Base-by-base conservation (phyloP, 225 moss, liverwort and hornwort genomes). In the Lunularia cruciata region DNA sequence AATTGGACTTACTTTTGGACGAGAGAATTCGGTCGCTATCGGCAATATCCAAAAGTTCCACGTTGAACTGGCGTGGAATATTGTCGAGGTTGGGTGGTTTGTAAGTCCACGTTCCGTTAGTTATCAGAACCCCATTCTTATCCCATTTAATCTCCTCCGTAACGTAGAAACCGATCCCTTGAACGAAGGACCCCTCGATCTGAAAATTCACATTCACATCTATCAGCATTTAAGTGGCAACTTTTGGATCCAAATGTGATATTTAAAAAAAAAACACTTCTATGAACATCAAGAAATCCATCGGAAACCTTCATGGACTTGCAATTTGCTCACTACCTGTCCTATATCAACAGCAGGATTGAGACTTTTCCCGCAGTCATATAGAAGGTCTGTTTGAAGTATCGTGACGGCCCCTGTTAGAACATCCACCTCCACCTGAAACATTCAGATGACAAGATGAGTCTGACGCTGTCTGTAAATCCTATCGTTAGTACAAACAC, bases 281-380 rank as follows among this genome's bases (percentile, higher is more conserved):
- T n/a, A n/a, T n/a, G n/a, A n/a, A n/a, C n/a, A n/a, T n/a, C n/a
- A n/a, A n/a, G n/a, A n/a, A n/a, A 26, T 62, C 3, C 14, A 39
- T 6, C 4, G 26, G 37, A 8, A 11, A 26, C 38, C 6, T 0
- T 11, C n/a, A n/a, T 22, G 8, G 37, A 40, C 40, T 36, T 62
- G n/a, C n/a, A n/a, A n/a, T n/a, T n/a, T n/a, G n/a, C n/a, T n/a
- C 25, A 54, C 52, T 45, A 91, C 94, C 84, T 91, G 87, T 35
- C 91, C 91, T 52, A 91, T 75, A 71, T 91, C 91, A 27, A 94
- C 73, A 37, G 89, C 94, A 33, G 87, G 91, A 47, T 91, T 94
- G 65, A 94, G 65, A 58, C 89, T 89, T 63, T 79, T 87, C 27
- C 91, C 89, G 61, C 84, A 83, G 64, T 94, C 94, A 69, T 87